Base-by-base conservation (phyloP, 2,329 filamentous ascomycete genomes). In the Talaromyces sp. region DNA sequence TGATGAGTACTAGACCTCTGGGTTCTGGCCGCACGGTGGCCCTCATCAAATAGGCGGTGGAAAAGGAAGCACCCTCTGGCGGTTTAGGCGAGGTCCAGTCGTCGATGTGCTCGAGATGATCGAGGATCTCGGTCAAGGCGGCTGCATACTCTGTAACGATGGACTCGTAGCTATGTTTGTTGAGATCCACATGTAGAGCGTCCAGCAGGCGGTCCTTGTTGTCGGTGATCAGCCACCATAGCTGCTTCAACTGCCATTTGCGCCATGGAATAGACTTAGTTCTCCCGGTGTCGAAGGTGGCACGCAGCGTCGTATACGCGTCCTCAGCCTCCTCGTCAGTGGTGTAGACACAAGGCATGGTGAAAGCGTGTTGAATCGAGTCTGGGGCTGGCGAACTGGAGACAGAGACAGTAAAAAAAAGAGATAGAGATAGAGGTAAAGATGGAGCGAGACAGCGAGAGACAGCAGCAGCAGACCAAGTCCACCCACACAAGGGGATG, bases 1-100 rank as follows among this genome's bases (percentile, higher is more conserved):
- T 76, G 48, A 81, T 73, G 10, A 81, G 70, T 0, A 72, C 70
- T 1, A 80, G 74, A 6, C 79, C 79, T 2, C 75, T 67, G 0
- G 79, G 79, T 63, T 81, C 77, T 54, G 76, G 75, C 11, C 76
- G 72, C 14, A 81, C 62, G 0, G 74, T 68, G 7, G 68, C 62
- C 21, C 68, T 68, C 19, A 75, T 59, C 1, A 67, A 67, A 29
- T 54, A n/a, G 31, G 72, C 72, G 12, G 74, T 59, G 26, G 76
- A 38, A 35, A 71, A 64, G 58, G 66, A 65, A 54, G 62, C 64
- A 54, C 56, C 63, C 50, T 57, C 65, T 61, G 66, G 66, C 56
- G 58, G 62, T 50, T 76, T 71, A 35, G 76, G 76, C 17, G 69
- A 67, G 1, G 76, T 72, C 75, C 76, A 80, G 32, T 70, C 60